These are phyloP conservation scores for Aspergillus diversus DNA, from an alignment of 495 filamentous ascomycete genomes.

Conservation along the genomic window DNA sequence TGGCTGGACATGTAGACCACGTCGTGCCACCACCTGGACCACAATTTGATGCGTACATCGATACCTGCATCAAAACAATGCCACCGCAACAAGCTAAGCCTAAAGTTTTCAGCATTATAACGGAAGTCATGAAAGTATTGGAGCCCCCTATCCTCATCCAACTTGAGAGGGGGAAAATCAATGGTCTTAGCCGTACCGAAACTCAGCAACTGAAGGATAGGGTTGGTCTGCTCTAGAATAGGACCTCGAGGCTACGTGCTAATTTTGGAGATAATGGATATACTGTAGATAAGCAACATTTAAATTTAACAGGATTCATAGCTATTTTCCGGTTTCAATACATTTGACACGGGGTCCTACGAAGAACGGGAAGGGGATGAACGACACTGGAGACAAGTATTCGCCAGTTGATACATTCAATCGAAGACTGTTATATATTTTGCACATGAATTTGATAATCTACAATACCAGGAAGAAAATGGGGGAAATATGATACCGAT, in stretches of 20 bases:
- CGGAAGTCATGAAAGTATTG: conserved; percentile 39
- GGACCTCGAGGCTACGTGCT: too few relatives aligned
- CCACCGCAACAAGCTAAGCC: conserved; percentile 29
- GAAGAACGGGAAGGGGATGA: too few relatives aligned
- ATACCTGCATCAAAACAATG: conserved; percentile 14
- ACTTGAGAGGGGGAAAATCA: conserved; percentile 47
- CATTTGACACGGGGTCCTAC: too few relatives aligned
- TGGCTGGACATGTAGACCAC: too few relatives aligned
- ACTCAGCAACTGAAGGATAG: conserved; percentile 36
- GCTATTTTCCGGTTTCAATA: too few relatives aligned
- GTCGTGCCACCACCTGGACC: conserved; percentile 7
- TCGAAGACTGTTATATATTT: conserved; percentile 20
- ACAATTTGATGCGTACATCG: conserved; percentile 14
- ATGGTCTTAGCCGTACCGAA: conserved; percentile 39
- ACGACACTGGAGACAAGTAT: conserved; percentile 3
- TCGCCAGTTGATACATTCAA: conserved; percentile 2
- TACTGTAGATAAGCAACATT: too few relatives aligned
- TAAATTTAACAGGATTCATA: too few relatives aligned
- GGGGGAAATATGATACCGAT: not conserved
- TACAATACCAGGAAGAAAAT: conserved; percentile 33
- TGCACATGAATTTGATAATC: conserved; percentile 33
- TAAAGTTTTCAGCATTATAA: conserved; percentile 34
- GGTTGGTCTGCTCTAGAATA: conserved; percentile 22
- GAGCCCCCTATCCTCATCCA: conserved; percentile 48
- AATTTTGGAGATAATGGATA: too few relatives aligned